Base-by-base conservation (phyloP, 2,329 filamentous ascomycete species). In the Cryphonectria carpinicola region DNA sequence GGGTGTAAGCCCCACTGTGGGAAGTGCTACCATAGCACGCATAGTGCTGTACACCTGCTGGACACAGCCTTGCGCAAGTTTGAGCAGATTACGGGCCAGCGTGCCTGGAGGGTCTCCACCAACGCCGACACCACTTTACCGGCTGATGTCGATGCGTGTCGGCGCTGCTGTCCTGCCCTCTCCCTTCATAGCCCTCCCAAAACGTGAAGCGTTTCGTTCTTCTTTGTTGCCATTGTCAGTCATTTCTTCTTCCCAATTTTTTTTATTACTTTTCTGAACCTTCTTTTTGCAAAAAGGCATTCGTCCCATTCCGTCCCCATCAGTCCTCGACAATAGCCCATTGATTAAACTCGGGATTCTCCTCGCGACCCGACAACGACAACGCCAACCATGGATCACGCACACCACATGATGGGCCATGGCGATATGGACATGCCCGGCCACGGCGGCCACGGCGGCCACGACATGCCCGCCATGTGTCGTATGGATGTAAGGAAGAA, bases 401-500 rank as follows among this genome's bases (percentile, higher is more conserved):
- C 76, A 25, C 76, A 80, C 70, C 88, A 91, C 77, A 85, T 85
- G 75, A 84, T 80, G 63, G 71, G 60, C 69, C 69, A 72, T 46
- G 66, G 69, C 41, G 66, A 68, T 73, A 86, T 85, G 82, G 76
- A 74, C 71, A 73, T 76, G 67, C 66, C 72, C 60, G 83, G 84
- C 76, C 82, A 83, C 74, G 87, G 88, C 60, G 83, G 84, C 76
- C 82, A 83, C 74, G 87, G 88, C 77, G 86, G 85, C 79, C 90
- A 89, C 86, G 84, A 84, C 70, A 89, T 89, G 85, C 62, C 54
- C 68, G 82, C 83, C 75, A 89, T 90, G 85, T 98, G 95, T 87
- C 95, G 86, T 82, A 98, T 98, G 94, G 97, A 95, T 82, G 95
- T 95, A 83, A 77, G 91, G 77, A 17, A 22, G 39, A 41, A n/a